Base-by-base conservation (phyloP, 2,329 filamentous ascomycete species). In the Lachnellula cervina region DNA sequence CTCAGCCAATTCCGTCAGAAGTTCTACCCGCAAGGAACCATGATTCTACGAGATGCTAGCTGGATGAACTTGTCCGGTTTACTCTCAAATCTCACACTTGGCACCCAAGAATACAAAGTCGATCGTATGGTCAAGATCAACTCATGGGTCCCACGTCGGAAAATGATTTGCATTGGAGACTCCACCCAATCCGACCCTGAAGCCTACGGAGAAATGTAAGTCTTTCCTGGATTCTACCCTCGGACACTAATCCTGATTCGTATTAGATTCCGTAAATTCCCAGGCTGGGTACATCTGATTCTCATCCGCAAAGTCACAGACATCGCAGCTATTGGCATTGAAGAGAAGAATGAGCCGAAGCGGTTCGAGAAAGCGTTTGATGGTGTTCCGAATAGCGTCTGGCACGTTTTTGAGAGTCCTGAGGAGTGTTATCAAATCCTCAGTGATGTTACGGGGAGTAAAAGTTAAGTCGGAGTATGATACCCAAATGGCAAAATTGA, bases 101-200 rank as follows among this genome's bases (percentile, higher is more conserved):
- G 87, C 35, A 96, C 91, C 0, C 80, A 94, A 69, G 82, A 86
- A 57, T 97, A 97, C 78, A 97, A 97, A 72, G 81, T 88, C 11
- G 82, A 86, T 55, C 84, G 88, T 17, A 90, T 96, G 71, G 78
- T 80, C 55, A 90, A 90, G 73, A 82, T 97, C 25, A 81, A 90
- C 63, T 72, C 73, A 1, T 94, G 89, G 88, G 78, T 97, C 49
- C 93, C 93, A 0, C 79, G 80, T 63, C 79, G 89, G 58, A 88
- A 87, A 64, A 86, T 96, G 73, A 82, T 97, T 59, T 86, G 86
- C 63, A 85, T 97, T 61, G 93, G 93, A 0, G 93, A 97, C 72
- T 93, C 87, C 40, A 97, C 92, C 0, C 93, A 97, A 72, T 87
- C 83, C 25, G 93, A 97, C 65, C 92, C 93, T 0, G 93, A 97